Evolutionary conservation across 306 rosid species (phyloP), one percentile per base, ranked within the genome.

Genomic region (Cucurbita maxima): DNA sequence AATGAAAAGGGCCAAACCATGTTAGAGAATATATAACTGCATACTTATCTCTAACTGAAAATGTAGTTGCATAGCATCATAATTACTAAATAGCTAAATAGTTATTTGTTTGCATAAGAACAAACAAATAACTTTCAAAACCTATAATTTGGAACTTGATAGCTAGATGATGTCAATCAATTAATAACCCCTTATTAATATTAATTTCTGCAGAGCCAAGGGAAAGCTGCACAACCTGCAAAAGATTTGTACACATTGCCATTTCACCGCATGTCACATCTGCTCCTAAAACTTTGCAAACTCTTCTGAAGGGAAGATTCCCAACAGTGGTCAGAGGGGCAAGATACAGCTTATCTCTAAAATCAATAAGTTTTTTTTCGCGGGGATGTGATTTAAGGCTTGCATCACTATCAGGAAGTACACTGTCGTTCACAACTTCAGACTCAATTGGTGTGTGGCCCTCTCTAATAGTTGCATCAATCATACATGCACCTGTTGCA

Each of bases 321-420:
- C 98, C 98, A 75, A 90, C 98, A 8, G 98, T 94, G 52, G 98
- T 94, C 81, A 90, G 85, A 81, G 98, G 96, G 16, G 98, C 98
- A 78, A 94, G 95, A 80, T 94, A 94, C 78, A 94, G 70, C 82
- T 90, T 94, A 4, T 90, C 92, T 79, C 92, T 84, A 54, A 82
- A 90, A 84, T 94, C 98, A 73, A 94, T 85, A 72, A 94, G 88
- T 89, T 81, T 94, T 83, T 83, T 94, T 79, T 94, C 98, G 58
- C 92, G 92, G 54, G 83, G 82, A 79, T 87, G 92, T 73, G 66
- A 22, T 80, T 82, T 94, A 76, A 90, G 74, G 84, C 92, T 85
- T 76, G 67, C 64, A 74, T 88, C 97, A 30, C 83, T 71, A 77
- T 87, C 96, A 51, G 84, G 84, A 62, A 75, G 68, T 38, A 77